Evolutionary conservation across 352 stramenopile species (phyloP).

Genomic region (Phytophthora pistaciae): DNA sequence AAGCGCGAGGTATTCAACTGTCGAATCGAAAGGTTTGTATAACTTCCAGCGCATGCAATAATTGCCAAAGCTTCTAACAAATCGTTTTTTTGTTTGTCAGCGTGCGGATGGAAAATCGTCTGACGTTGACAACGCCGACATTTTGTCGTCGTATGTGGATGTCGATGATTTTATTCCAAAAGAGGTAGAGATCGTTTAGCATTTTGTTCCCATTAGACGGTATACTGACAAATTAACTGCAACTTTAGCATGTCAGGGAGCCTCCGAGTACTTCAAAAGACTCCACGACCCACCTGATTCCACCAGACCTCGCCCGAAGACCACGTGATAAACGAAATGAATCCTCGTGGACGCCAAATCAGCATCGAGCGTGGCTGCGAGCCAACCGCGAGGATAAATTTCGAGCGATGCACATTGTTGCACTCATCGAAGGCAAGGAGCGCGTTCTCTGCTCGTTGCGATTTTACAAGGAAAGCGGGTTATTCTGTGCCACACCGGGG

Average conservation of each 20-base stretch:
- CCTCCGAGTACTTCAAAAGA: constrained; percentile 20
- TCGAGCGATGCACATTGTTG: constrained; percentile 73
- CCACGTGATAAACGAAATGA: constrained; percentile 28
- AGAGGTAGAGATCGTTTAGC: constrained; percentile 27
- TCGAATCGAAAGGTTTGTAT: constrained; percentile 7
- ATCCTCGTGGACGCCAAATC: constrained; percentile 41
- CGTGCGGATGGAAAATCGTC: constrained; percentile 8
- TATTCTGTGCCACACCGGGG: constrained; percentile 63
- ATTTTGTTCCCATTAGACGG: not conserved
- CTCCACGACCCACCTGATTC: constrained; percentile 25
- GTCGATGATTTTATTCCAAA: constrained; percentile 56
- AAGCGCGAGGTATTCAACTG: constrained; percentile 30
- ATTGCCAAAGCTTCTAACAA: not conserved
- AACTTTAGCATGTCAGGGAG: constrained; percentile 13
- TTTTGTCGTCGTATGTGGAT: constrained; percentile 58
- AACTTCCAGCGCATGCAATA: not conserved
- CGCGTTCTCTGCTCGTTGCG: constrained; percentile 56
- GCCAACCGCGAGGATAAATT: constrained; percentile 61
- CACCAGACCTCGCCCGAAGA: constrained; percentile 29
- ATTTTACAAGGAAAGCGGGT: constrained; percentile 56
- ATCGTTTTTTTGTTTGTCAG: constrained; percentile 6
- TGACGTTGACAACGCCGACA: constrained; percentile 8
- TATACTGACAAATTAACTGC: not conserved
- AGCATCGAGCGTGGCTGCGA: constrained; percentile 45
- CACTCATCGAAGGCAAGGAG: constrained; percentile 46